These are phyloP conservation scores for Oidium heveae DNA, from an alignment of 2,329 filamentous ascomycete genomes.

Conservation along the genomic window DNA sequence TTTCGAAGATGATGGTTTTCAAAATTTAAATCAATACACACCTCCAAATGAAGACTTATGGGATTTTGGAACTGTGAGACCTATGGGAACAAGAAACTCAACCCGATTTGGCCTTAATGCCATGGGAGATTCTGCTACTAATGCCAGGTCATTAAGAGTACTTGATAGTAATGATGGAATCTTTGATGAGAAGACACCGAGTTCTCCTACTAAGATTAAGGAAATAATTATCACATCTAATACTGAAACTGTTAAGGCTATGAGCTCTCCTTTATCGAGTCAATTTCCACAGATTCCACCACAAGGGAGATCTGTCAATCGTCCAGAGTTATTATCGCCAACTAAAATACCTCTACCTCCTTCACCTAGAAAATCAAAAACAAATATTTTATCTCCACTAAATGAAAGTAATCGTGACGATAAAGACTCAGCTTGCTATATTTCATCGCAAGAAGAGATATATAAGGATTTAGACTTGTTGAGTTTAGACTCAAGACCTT, in stretches of 20 bases:
- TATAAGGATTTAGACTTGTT: conserved; percentile 34
- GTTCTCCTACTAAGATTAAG: conserved; percentile 26
- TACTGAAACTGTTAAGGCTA: conserved; percentile 28
- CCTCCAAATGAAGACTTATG: conserved; percentile 62
- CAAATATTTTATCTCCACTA: conserved; percentile 10
- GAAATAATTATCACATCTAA: conserved; percentile 15
- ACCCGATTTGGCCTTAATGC: conserved; percentile 35
- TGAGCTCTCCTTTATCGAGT: conserved; percentile 18
- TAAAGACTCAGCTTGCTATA: conserved; percentile 33
- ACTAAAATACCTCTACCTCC: conserved; percentile 33
- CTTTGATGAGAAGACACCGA: conserved; percentile 23
- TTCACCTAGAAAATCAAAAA: conserved; percentile 30
- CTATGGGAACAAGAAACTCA: conserved; percentile 41
- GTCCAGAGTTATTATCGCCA: conserved; percentile 20
- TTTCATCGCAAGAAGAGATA: conserved; percentile 34
- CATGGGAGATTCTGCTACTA: conserved; percentile 62
- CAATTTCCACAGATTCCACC: conserved; percentile 33
- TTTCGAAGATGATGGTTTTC: conserved; percentile 28
- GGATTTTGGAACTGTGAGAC: conserved; percentile 91
- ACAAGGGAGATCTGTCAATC: conserved; percentile 27
- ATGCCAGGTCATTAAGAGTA: conserved; percentile 37
- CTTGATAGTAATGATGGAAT: conserved; percentile 24
- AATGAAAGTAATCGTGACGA: conserved; percentile 21
- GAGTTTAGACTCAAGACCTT: conserved; percentile 19
- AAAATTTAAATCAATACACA: conserved; percentile 19